These are phyloP conservation scores for Ceratocystis albifundus DNA, from an alignment of 2,329 filamentous ascomycete species.

Conservation along the genomic window DNA sequence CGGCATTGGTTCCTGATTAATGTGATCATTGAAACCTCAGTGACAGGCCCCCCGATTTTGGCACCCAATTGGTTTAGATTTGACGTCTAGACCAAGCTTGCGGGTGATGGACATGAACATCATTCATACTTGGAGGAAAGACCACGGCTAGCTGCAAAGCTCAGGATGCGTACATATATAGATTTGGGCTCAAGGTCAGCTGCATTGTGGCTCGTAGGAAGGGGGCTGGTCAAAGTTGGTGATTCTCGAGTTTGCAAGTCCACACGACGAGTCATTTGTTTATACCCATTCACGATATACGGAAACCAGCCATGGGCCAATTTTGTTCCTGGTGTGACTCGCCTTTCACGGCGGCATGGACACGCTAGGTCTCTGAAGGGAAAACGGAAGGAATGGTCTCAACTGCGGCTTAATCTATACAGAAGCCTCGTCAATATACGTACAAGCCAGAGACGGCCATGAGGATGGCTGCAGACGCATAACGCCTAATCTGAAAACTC, in stretches of 20 bases:
- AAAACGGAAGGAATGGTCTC: not conserved
- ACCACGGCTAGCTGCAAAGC: not conserved
- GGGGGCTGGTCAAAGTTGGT: not conserved
- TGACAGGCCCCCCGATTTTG: not conserved
- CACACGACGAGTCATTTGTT: not conserved
- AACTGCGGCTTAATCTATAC: not conserved
- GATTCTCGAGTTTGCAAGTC: not conserved
- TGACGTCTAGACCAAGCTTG: not conserved
- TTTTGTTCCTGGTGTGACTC: not conserved
- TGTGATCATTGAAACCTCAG: not conserved
- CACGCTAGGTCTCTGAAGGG: not conserved
- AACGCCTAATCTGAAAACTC: slow-evolving; percentile 2
- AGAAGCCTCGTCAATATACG: not conserved
- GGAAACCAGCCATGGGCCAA: not conserved
- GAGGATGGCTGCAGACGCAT: slow-evolving; percentile 5
- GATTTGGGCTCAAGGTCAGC: not conserved
- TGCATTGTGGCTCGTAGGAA: not conserved
- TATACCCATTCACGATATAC: not conserved
- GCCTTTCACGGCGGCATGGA: not conserved
- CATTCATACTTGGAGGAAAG: not conserved
- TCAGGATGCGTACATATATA: not conserved
- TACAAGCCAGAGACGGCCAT: not conserved
- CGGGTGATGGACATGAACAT: not conserved
- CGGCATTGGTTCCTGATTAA: not conserved
- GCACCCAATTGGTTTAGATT: not conserved